Conservation (phyloP, 2,329 filamentous ascomycete genomes). For the Thelonectria blattea region DNA sequence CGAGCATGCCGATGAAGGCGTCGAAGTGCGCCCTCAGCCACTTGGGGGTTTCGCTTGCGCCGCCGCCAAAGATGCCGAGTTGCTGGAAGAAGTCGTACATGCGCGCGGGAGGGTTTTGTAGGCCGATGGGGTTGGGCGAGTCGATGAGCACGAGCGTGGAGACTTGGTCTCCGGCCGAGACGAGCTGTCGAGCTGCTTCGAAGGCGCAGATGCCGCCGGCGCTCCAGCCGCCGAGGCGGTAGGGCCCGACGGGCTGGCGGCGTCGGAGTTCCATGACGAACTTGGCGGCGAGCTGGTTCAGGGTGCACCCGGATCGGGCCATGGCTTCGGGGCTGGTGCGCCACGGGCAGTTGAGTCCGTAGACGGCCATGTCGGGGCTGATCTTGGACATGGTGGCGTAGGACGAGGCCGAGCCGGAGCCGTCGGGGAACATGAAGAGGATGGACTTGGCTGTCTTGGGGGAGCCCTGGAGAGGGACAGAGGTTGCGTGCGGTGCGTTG, state of each 20-base stretch:
- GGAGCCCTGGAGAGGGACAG: conserved; percentile 33
- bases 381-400: conserved; percentile 45
- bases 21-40: conserved; percentile 79
- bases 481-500: conserved; percentile 29
- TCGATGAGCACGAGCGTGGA: conserved; percentile 71
- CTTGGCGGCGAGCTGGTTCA: conserved; percentile 41
- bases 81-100: conserved; percentile 76
- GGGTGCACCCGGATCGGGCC: conserved; percentile 43
- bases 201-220: conserved; percentile 77
- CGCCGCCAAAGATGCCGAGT: conserved; percentile 72
- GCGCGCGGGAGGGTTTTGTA: conserved; percentile 67
- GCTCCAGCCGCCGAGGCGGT: conserved; percentile 76
- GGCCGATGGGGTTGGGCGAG: conserved; percentile 68
- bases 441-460: conserved; percentile 10
- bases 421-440: conserved; percentile 40
- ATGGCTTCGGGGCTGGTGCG: conserved; percentile 66
- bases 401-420: conserved; percentile 40
- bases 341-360: conserved; percentile 66
- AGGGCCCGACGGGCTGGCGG: conserved; percentile 72
- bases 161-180: conserved; percentile 59
- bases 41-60: conserved; percentile 61
- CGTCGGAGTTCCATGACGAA: conserved; percentile 69
- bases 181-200: conserved; percentile 67
- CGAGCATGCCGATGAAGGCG: conserved; percentile 70
- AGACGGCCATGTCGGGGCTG: conserved; percentile 54